Base-by-base conservation (phyloP, 352 stramenopile genomes). In the Stramenopiles sp. region DNA sequence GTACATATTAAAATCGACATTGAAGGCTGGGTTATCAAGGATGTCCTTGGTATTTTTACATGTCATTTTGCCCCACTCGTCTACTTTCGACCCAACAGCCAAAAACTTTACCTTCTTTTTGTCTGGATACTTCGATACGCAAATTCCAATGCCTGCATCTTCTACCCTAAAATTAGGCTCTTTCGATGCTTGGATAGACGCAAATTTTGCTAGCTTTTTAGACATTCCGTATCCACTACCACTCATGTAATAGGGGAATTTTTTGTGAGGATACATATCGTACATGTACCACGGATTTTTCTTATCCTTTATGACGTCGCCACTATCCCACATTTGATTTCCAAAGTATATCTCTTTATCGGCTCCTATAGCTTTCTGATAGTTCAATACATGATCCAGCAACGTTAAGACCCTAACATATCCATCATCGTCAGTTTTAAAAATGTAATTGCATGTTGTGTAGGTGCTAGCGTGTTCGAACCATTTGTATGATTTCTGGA, bases 231-330 rank as follows among this genome's bases (percentile, higher is more conserved):
- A 71, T 27, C 55, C 55, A 71, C 55, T 71, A 27, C 55, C 55
- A 27, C 55, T 71, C 55, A 71, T 71, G 55, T 71, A 71, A 27
- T 71, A 25, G 55, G 55, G 55, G 55, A 71, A 71, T 27, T 71
- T 71, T 71, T 71, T 71, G 27, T 71, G 55, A 27, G 55, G 55
- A 27, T 71, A 71, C 55, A 71, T 71, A 71, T 71, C 55, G 55
- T 71, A 71, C 55, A 71, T 71, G 55, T 71, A 71, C 55, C 55
- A 71, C 27, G 55, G 22, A 71, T 71, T 71, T 71, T 71, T 71
- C 22, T 22, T 22, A 27, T 71, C 55, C 27, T 71, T 22, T 25
- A 71, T 71, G 55, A 71, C 55, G 55, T 71, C 55, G 22, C 55
- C 55, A 71, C 55, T 71, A 27, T 71, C 55, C 55, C 55, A 71